Base-by-base conservation (phyloP, 2,329 filamentous ascomycete genomes). In the Neurospora crassa region DNA sequence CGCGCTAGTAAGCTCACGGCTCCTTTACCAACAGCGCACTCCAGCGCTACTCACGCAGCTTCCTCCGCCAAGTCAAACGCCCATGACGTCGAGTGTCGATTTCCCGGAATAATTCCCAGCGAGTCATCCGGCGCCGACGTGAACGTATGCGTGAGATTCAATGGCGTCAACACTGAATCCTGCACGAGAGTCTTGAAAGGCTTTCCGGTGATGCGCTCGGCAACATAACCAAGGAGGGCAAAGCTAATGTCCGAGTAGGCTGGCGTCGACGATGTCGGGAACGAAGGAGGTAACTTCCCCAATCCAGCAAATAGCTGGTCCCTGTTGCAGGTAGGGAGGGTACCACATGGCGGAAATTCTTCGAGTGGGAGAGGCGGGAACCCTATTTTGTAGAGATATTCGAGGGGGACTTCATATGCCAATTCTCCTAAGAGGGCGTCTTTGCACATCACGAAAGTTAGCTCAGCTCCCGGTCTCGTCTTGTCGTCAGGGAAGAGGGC, bases 181-280 rank as follows among this genome's bases (percentile, higher is more conserved):
- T 77, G 71, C 40, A 82, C 73, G 5, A 79, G 74, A 1, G 74
- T 43, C 47, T 76, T 73, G 73, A 81, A 82, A 2, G 76, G 40
- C 67, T 78, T 78, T 2, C 79, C 78, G 0, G 79, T 79, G 67
- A 80, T 79, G 12, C 75, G 74, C 72, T 83, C 81, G 0, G 82
- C 73, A 0, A 80, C 79, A 68, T 79, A 80, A 11, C 77, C 76
- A 1, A 83, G 76, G n/a, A 83, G 76, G 3, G 79, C 77, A 70
- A 79, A 83, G 2, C 78, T 80, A 18, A 80, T 75, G 59, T 83
- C 81, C 0, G 81, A 82, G 42, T 83, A 83, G 0, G 77, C 74
- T 1, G 81, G 80, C 0, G 81, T 82, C 2, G 76, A 76, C 18
- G 77, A 80, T 0, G 80, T 77, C 0, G 77, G 73, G 42, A 78